Evolutionary conservation across 164 flowering plant species (phyloP).

Genomic region (Santalum album): DNA sequence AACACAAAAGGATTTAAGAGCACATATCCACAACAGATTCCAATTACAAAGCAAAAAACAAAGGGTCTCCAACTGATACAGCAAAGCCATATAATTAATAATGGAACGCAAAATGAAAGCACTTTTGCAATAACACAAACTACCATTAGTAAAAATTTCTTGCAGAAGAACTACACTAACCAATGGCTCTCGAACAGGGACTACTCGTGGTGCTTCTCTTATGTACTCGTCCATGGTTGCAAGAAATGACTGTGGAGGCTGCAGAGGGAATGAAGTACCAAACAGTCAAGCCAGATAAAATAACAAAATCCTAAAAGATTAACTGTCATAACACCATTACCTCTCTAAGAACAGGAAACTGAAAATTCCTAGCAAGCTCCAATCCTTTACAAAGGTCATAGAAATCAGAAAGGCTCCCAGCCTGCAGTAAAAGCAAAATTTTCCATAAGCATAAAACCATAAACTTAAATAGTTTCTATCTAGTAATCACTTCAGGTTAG

Average conservation of each 20-base stretch:
- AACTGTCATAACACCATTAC: constrained; percentile 23
- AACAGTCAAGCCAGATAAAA: neutral
- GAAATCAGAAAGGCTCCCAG: constrained; percentile 79
- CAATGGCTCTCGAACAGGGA: constrained; percentile 68
- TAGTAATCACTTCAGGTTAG: neutral
- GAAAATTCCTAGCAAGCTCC: constrained; percentile 98
- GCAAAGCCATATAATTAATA: neutral
- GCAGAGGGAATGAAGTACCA: constrained; percentile 13
- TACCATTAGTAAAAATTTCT: neutral
- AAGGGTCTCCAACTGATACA: too few species aligned
- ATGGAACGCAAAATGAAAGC: neutral
- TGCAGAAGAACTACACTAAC: constrained; percentile 37
- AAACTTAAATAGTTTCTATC: neutral
- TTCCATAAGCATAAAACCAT: neutral
- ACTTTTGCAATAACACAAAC: too few species aligned
- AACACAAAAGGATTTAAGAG: constrained; percentile 10
- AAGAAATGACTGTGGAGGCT: constrained; percentile 98
- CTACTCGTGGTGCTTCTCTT: constrained; percentile 89
- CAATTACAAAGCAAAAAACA: neutral
- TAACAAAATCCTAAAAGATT: constrained; percentile 1
- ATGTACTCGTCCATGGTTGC: constrained; percentile 98
- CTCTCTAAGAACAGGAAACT: constrained; percentile 90
- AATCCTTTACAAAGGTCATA: constrained; percentile 89
- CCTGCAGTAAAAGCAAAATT: constrained; percentile 37
- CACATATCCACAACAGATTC: neutral